These are phyloP conservation scores for Cenchrus americanus DNA, from an alignment of 176 grass and related monocot genomes.

Conservation along the genomic window DNA sequence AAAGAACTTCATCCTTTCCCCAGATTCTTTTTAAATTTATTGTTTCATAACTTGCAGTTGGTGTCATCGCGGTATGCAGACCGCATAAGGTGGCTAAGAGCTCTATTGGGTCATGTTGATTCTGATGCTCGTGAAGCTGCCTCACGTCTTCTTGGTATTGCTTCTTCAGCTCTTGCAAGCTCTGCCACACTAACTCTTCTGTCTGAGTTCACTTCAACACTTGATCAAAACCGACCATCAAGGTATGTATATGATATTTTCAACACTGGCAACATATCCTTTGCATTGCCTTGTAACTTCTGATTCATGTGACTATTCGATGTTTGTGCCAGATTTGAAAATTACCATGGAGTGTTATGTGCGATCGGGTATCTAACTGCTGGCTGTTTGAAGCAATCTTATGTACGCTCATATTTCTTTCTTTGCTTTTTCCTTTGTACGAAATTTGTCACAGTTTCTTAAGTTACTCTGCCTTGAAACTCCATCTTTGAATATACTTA, in stretches of 20 bases:
- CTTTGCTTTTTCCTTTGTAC: constrained; percentile 30
- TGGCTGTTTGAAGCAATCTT: constrained; percentile 77
- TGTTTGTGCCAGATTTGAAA: constrained; percentile 82
- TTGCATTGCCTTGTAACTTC: constrained; percentile 15
- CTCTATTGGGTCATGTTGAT: constrained; percentile 82
- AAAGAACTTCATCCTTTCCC: constrained; percentile 37
- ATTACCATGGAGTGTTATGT: constrained; percentile 80
- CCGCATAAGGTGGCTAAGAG: constrained; percentile 69
- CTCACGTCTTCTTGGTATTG: constrained; percentile 70
- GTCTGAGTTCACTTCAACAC: constrained; percentile 67
- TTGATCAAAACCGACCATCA: constrained; percentile 51
- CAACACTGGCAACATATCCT: not conserved
- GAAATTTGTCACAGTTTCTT: constrained; percentile 32
- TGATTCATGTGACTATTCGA: constrained; percentile 47
- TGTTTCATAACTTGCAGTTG: constrained; percentile 57
- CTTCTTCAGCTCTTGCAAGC: constrained; percentile 75
- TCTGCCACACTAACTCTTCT: constrained; percentile 64
- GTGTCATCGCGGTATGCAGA: constrained; percentile 71
- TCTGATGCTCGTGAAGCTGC: constrained; percentile 89
- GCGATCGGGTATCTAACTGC: constrained; percentile 77
- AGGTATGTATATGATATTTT: constrained; percentile 58
- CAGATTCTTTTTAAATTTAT: constrained; percentile 29
- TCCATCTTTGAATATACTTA: constrained; percentile 5
- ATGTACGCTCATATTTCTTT: constrained; percentile 55
- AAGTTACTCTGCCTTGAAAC: constrained; percentile 7